These are phyloP conservation scores for Sisymbrium altissimum DNA, from an alignment of 345 rosid species.

Conservation along the genomic window DNA sequence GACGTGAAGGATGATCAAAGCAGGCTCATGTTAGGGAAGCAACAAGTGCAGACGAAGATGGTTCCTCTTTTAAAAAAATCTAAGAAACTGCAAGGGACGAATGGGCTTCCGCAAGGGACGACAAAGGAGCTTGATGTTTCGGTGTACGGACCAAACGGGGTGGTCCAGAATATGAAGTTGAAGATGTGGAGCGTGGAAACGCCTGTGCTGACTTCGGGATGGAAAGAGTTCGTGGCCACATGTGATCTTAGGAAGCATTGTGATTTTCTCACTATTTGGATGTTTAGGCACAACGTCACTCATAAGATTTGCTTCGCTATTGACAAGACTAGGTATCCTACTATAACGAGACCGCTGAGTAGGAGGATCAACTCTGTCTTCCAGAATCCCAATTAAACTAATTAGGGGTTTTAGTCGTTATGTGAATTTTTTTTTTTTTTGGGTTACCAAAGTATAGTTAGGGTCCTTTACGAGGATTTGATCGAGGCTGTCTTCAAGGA, in stretches of 20 bases:
- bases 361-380: background rate
- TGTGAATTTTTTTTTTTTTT: background rate
- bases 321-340: background rate
- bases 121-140: background rate
- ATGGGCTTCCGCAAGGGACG: background rate
- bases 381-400: background rate
- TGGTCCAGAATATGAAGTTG: background rate
- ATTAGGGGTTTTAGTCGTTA: background rate
- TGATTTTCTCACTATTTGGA: slow-evolving; percentile 15
- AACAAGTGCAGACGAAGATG: background rate
- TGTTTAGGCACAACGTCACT: slow-evolving; percentile 13
- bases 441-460: background rate
- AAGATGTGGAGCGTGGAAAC: background rate
- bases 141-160: slow-evolving; percentile 8
- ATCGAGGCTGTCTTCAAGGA: too few relatives aligned
- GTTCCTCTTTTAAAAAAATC: background rate
- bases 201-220: slow-evolving; percentile 14
- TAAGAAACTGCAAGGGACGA: background rate
- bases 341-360: background rate
- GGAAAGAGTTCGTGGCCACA: background rate
- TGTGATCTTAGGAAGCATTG: background rate
- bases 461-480: background rate
- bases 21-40: slow-evolving; percentile 3
- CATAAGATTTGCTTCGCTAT: slow-evolving; percentile 9
- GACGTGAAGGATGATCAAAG: background rate